Percentiles rank a stretch among this genome's conserved stretches.
phyloP scores from a whole-genome alignment of 768 basidiomycete species.

The Hericium rajendrae region DNA sequence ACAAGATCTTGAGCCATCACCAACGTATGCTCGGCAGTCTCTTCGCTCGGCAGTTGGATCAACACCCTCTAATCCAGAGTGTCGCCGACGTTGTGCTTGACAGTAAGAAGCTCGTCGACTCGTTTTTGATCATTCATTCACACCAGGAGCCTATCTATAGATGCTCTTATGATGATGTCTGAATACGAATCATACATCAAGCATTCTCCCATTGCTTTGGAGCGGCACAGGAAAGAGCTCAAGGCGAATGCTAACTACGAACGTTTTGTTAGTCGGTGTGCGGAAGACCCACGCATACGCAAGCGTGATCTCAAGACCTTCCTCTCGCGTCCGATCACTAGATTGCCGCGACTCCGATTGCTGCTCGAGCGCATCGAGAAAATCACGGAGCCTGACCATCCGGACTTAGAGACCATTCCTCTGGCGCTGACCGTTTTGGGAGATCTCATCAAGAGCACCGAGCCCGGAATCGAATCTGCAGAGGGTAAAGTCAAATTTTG shows the following conservation, averaged over 20 bases:
- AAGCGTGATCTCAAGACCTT: constrained; percentile 77
- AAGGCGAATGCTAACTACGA: constrained; percentile 59
- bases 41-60: constrained; percentile 74
- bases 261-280: constrained; percentile 51
- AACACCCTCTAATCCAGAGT: constrained; percentile 74
- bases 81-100: constrained; percentile 83
- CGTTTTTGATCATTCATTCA: neutral
- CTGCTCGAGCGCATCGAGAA: constrained; percentile 64
- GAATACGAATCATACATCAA: constrained; percentile 81
- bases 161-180: constrained; percentile 37
- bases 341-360: constrained; percentile 74
- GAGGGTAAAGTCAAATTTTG: constrained; percentile 86
- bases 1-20: constrained; percentile 58
- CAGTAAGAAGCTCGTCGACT: constrained; percentile 33
- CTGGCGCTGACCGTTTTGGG: constrained; percentile 58
- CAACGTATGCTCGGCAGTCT: constrained; percentile 59
- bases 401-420: constrained; percentile 70
- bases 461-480: constrained; percentile 87
- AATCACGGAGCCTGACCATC: constrained; percentile 59
- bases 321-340: constrained; percentile 78
- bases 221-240: constrained; percentile 68
- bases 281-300: constrained; percentile 53
- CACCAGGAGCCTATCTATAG: constrained; percentile 9
- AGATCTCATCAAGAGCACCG: constrained; percentile 72
- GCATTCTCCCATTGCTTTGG: constrained; percentile 81